Conservation (phyloP, 768 basidiomycete genomes). For the Psilocybe cyanescens region DNA sequence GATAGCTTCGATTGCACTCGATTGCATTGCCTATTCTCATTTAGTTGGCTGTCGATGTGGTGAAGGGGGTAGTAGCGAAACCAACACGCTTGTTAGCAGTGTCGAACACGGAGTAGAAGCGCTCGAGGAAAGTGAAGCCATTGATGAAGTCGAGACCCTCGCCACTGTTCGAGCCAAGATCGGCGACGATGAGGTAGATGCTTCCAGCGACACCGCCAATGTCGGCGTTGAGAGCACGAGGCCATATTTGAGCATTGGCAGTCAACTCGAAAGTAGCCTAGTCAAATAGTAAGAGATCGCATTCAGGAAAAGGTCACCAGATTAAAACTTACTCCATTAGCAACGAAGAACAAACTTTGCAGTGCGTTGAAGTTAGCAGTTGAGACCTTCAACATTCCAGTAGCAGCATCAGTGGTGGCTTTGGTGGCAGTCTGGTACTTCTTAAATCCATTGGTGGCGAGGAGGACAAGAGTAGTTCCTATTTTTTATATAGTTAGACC, state of each 20-base stretch:
- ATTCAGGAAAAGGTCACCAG: no score
- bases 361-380: constrained; percentile 51
- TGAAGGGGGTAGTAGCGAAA: constrained; percentile 55
- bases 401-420: constrained; percentile 37
- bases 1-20: neutral
- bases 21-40: neutral
- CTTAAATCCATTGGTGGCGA: constrained; percentile 49
- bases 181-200: constrained; percentile 60
- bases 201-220: constrained; percentile 54
- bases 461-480: constrained; percentile 54
- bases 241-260: constrained; percentile 72
- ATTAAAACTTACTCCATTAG: constrained; percentile 43
- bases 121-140: constrained; percentile 38
- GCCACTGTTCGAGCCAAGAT: constrained; percentile 53
- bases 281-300: no score
- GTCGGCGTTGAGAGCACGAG: constrained; percentile 54
- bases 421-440: constrained; percentile 50
- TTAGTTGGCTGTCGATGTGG: constrained; percentile 42
- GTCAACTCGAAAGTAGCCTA: constrained; percentile 58
- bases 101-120: constrained; percentile 70
- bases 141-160: constrained; percentile 67
- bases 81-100: constrained; percentile 58
- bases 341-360: constrained; percentile 58
- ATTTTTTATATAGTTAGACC: neutral
- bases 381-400: constrained; percentile 58